Percentiles rank a stretch among this genome's conserved stretches.
These are phyloP conservation scores for Phialophora expanda DNA, from an alignment of 2,329 filamentous ascomycete species.

Conservation along the genomic window DNA sequence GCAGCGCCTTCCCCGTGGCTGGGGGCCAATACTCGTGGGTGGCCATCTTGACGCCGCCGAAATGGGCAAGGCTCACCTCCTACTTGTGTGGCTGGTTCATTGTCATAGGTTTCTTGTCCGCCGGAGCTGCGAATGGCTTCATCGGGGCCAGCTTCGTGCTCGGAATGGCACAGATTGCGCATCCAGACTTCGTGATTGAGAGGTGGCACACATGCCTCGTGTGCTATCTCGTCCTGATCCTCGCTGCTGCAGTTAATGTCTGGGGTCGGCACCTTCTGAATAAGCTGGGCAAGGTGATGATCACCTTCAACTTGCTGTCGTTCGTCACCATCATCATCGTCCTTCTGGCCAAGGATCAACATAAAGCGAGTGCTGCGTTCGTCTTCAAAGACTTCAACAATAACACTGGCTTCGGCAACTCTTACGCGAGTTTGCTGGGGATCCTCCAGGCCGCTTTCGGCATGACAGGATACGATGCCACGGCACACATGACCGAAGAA, in stretches of 20 bases:
- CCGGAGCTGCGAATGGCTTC: constrained; percentile 37
- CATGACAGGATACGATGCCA: constrained; percentile 51
- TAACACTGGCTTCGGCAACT: constrained; percentile 57
- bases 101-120: constrained; percentile 49
- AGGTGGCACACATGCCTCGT: constrained; percentile 63
- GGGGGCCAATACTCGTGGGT: constrained; percentile 53
- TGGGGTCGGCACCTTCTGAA: constrained; percentile 58
- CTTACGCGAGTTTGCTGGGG: constrained; percentile 58
- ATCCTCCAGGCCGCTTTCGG: constrained; percentile 53
- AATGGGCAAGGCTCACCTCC: constrained; percentile 50
- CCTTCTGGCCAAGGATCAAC: constrained; percentile 60
- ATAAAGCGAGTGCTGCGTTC: constrained; percentile 56
- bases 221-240: constrained; percentile 55
- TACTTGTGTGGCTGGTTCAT: constrained; percentile 58
- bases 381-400: constrained; percentile 59
- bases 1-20: constrained; percentile 56
- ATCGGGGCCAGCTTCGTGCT: constrained; percentile 62
- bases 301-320: constrained; percentile 59
- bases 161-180: constrained; percentile 59
- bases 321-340: constrained; percentile 60
- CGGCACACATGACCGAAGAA: constrained; percentile 56
- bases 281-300: constrained; percentile 49
- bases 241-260: constrained; percentile 57
- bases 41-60: constrained; percentile 59
- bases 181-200: constrained; percentile 58